Conservation (phyloP, 371 early-diverging fungal genomes). For the Zychaea mexicana region DNA sequence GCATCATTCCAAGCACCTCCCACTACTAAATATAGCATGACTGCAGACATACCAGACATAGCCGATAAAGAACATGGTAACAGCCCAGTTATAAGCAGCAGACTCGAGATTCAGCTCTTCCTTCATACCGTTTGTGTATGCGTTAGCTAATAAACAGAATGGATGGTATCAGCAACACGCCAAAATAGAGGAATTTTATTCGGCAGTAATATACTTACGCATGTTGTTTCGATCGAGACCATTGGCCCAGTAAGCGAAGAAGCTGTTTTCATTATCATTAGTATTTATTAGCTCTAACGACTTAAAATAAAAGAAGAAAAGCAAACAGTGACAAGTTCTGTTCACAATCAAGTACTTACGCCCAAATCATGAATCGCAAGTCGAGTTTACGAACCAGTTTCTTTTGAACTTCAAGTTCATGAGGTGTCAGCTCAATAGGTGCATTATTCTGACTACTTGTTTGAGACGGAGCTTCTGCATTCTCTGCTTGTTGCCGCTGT, state of each 20-base stretch:
- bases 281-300: too few relatives aligned
- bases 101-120: constrained; percentile 46
- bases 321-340: too few relatives aligned
- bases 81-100: constrained; percentile 58
- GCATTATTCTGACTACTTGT: neutral
- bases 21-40: neutral
- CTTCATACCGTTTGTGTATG: constrained; percentile 51
- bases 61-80: constrained; percentile 74
- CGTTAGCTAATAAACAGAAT: constrained; percentile 26
- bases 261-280: too few relatives aligned
- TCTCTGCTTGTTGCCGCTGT: neutral
- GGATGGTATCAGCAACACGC: too few relatives aligned
- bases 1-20: neutral
- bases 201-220: constrained; percentile 54
- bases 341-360: too few relatives aligned
- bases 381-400: constrained; percentile 69
- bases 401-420: constrained; percentile 13
- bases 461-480: neutral
- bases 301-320: too few relatives aligned
- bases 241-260: constrained; percentile 71
- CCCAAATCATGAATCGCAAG: constrained; percentile 66
- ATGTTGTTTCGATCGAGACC: constrained; percentile 82
- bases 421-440: neutral
- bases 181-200: too few relatives aligned
- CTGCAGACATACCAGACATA: constrained; percentile 48